Conservation (phyloP, 371 early-diverging fungal genomes). For the Dichotomocladium elegans region DNA sequence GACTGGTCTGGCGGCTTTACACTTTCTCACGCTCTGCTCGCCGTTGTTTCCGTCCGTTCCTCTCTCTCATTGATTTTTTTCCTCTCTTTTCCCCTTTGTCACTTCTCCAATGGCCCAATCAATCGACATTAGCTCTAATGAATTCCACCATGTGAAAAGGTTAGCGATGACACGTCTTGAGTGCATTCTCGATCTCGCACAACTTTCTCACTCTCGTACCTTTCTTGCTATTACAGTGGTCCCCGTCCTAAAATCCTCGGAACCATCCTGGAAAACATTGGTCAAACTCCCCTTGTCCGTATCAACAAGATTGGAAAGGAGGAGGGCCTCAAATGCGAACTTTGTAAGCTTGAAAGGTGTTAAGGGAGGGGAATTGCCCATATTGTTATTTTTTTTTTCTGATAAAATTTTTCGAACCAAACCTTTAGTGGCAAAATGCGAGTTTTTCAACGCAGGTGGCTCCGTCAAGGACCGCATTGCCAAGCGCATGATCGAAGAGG, state of each 20-base stretch:
- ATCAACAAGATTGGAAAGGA: slow-evolving; percentile 81
- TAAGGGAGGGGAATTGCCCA: not conserved
- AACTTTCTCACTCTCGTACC: not conserved
- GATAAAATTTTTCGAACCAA: too few species aligned
- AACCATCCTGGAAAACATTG: slow-evolving; percentile 90
- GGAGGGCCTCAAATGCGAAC: slow-evolving; percentile 90
- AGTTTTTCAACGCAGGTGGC: slow-evolving; percentile 97
- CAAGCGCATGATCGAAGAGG: slow-evolving; percentile 92
- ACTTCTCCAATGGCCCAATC: not conserved
- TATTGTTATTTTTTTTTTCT: not conserved
- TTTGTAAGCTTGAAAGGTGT: slow-evolving; percentile 60
- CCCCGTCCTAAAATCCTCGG: slow-evolving; percentile 68
- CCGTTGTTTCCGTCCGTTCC: too few species aligned
- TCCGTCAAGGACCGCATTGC: slow-evolving; percentile 98
- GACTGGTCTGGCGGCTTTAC: too few species aligned
- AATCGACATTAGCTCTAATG: slow-evolving; percentile 6
- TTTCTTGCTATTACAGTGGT: slow-evolving; percentile 15
- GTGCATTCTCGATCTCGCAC: not conserved
- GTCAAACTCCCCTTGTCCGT: slow-evolving; percentile 92
- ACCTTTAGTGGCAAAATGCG: slow-evolving; percentile 88
- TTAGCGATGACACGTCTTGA: not conserved
- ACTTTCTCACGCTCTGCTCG: too few species aligned
- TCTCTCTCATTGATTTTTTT: not conserved
- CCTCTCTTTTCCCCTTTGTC: not conserved
- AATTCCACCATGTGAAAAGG: slow-evolving; percentile 10